Conservation (phyloP, 352 stramenopile genomes). For the Pythium inflatum region DNA sequence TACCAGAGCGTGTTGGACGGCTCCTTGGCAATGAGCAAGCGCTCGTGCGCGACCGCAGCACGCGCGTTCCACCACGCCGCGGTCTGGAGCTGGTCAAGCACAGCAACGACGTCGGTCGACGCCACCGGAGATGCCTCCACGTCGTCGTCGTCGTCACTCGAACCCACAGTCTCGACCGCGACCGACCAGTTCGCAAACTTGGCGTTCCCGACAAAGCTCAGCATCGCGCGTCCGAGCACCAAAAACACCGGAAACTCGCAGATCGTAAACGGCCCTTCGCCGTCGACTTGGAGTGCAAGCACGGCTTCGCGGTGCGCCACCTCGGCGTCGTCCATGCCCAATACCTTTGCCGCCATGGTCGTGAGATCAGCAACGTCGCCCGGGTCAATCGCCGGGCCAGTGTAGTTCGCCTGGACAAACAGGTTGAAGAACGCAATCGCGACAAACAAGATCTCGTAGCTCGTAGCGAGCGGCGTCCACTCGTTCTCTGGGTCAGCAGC, state of each 20-base stretch:
- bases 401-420: slow-evolving; percentile 86
- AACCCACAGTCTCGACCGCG: slow-evolving; percentile 44
- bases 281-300: slow-evolving; percentile 74
- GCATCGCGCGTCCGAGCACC: slow-evolving; percentile 61
- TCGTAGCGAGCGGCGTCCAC: slow-evolving; percentile 38
- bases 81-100: slow-evolving; percentile 44
- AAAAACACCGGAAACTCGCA: slow-evolving; percentile 79
- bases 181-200: slow-evolving; percentile 69
- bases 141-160: slow-evolving; percentile 51
- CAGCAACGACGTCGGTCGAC: slow-evolving; percentile 43
- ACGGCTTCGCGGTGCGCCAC: slow-evolving; percentile 64
- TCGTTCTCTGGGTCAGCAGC: slow-evolving; percentile 27
- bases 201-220: slow-evolving; percentile 68
- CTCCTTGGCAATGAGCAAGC: slow-evolving; percentile 63
- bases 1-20: slow-evolving; percentile 81
- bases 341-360: slow-evolving; percentile 37
- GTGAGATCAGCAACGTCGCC: slow-evolving; percentile 54
- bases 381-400: slow-evolving; percentile 69
- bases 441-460: slow-evolving; percentile 65
- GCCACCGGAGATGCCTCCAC: too few species aligned
- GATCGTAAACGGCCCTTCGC: slow-evolving; percentile 79
- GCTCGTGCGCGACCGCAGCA: slow-evolving; percentile 72
- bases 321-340: slow-evolving; percentile 38
- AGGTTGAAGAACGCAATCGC: slow-evolving; percentile 72
- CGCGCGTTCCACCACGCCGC: slow-evolving; percentile 77